A percentile compares a stretch with the other conserved stretches of the same genome.
These are phyloP conservation scores for Fragaria ananassa DNA, from an alignment of 306 rosid genomes.

Conservation along the genomic window DNA sequence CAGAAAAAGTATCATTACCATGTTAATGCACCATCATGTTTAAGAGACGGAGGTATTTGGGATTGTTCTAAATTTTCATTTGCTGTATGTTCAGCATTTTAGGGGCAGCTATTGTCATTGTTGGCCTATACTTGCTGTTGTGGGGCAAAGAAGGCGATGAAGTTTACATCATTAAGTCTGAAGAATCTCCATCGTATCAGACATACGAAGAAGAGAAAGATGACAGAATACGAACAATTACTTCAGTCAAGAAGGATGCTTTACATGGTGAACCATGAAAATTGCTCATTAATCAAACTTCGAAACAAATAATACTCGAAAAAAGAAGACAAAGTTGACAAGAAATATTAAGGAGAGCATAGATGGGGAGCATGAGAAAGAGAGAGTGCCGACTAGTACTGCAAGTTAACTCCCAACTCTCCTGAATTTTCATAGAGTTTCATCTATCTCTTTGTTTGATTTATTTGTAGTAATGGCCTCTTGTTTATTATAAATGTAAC, in stretches of 20 bases:
- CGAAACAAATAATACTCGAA: background rate
- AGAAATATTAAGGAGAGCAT: background rate
- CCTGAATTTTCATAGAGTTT: background rate
- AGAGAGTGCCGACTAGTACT: background rate
- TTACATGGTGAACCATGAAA: conserved; percentile 19
- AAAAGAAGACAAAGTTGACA: background rate
- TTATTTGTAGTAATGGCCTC: background rate
- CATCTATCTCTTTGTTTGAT: background rate
- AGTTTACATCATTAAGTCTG: conserved; percentile 27
- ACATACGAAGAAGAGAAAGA: conserved; percentile 9
- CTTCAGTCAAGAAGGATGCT: conserved; percentile 4
- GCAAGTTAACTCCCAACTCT: background rate
- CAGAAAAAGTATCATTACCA: background rate
- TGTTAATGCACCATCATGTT: background rate
- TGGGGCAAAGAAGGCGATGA: conserved; percentile 78
- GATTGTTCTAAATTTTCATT: background rate
- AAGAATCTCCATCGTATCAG: conserved; percentile 21
- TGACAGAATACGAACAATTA: background rate
- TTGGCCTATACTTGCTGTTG: conserved; percentile 65
- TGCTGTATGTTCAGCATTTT: conserved; percentile 50
- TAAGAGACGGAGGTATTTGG: background rate
- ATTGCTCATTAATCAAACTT: background rate
- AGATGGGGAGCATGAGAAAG: background rate
- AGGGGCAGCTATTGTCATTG: conserved; percentile 57
- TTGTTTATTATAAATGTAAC: background rate